Conservation (phyloP, 1,284 basidiomycete genomes). For the Cutaneotrichosporon cavernicola region DNA sequence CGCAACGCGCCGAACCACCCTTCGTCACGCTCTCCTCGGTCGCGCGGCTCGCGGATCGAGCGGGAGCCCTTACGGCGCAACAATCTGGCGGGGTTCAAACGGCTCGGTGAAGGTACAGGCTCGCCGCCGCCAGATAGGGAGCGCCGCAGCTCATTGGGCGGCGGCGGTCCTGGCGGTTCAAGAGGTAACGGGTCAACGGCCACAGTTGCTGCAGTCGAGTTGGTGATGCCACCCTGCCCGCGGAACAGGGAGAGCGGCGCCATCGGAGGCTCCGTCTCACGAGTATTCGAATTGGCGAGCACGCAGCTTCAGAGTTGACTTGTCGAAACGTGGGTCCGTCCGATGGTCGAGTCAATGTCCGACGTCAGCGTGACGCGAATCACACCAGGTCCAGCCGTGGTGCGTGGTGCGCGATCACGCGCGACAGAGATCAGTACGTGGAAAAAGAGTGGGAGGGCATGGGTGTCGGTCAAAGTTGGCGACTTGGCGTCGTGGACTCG, state of each 20-base stretch:
- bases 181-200: conserved; percentile 2
- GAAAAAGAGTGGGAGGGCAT: neutral
- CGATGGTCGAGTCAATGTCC: neutral
- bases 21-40: conserved; percentile 1
- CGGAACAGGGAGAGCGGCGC: conserved; percentile 17
- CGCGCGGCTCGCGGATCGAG: conserved; percentile 1
- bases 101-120: conserved; percentile 4
- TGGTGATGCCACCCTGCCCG: conserved; percentile 8
- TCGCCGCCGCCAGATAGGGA: conserved; percentile 1
- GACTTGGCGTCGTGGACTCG: neutral
- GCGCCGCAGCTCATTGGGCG: neutral
- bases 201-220: neutral
- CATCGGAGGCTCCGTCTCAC: conserved; percentile 1
- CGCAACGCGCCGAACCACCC: neutral
- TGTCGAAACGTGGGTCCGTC: neutral
- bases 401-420: neutral
- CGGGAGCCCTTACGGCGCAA: conserved; percentile 17
- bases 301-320: neutral
- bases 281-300: neutral
- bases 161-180: conserved; percentile 4
- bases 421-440: neutral
- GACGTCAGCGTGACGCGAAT: conserved; percentile 5
- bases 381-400: neutral
- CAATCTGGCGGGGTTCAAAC: conserved; percentile 20
- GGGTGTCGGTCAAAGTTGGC: neutral